Evolutionary conservation across 106 monocot species (phyloP).

Genomic region (Phalaenopsis aphrodite): DNA sequence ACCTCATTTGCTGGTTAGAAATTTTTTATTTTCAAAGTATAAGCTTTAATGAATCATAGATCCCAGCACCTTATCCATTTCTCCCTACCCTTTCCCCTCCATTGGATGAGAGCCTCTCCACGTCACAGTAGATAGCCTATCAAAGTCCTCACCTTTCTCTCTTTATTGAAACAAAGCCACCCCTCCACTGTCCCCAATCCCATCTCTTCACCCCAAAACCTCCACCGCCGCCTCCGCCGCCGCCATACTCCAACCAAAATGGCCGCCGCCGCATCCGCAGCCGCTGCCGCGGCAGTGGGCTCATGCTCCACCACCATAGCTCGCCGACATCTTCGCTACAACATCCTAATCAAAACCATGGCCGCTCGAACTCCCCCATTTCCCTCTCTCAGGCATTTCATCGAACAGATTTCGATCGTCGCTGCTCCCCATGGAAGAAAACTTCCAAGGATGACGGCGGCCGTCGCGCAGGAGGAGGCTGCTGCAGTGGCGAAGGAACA

Average conservation of each 20-base stretch:
- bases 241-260: constrained; percentile 3
- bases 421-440: not conserved
- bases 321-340: constrained; percentile 13
- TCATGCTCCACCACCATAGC: constrained; percentile 35
- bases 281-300: constrained; percentile 8
- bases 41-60: no score
- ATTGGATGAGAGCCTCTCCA: constrained; percentile 1
- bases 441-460: constrained; percentile 10
- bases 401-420: constrained; percentile 5
- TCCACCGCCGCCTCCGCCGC: constrained; percentile 12
- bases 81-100: not conserved
- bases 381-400: not conserved
- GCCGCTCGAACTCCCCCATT: constrained; percentile 6
- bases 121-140: not conserved
- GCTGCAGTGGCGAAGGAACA: constrained; percentile 4
- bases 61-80: not conserved
- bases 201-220: not conserved
- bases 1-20: no score
- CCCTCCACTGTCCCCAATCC: not conserved
- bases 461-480: constrained; percentile 5
- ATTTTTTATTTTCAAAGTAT: no score
- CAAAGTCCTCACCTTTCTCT: not conserved
- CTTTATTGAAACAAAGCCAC: not conserved
- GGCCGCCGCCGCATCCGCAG: constrained; percentile 12
- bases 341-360: not conserved